Conservation (phyloP, 2,329 filamentous ascomycete genomes). For the Coccinonectria pachysandricola region DNA sequence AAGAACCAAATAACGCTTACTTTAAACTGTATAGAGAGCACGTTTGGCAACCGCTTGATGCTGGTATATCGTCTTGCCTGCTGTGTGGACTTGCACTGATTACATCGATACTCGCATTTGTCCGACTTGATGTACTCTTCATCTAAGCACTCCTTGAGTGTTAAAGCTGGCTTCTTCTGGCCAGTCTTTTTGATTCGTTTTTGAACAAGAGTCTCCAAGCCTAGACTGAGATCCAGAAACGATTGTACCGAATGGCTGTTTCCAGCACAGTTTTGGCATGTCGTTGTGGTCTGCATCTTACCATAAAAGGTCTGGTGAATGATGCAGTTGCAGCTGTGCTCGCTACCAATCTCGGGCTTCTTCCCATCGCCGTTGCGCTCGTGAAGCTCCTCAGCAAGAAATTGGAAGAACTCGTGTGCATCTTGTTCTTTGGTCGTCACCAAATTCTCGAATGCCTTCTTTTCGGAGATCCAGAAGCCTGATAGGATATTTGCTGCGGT, state of each 20-base stretch:
- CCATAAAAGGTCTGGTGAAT: constrained; percentile 93
- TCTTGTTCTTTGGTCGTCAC: constrained; percentile 94
- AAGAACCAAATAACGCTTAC: no score
- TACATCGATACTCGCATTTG: constrained; percentile 81
- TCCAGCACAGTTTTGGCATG: constrained; percentile 78
- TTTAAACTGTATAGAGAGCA: constrained; percentile 88
- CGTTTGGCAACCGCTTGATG: constrained; percentile 77
- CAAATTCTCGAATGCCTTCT: constrained; percentile 59
- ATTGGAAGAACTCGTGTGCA: constrained; percentile 95
- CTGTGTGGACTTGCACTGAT: constrained; percentile 65
- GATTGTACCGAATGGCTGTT: constrained; percentile 76
- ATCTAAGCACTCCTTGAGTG: constrained; percentile 64
- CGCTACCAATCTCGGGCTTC: constrained; percentile 46
- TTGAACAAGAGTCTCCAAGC: constrained; percentile 66
- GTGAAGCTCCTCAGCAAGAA: constrained; percentile 84
- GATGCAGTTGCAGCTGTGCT: constrained; percentile 72
- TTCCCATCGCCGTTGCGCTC: constrained; percentile 66
- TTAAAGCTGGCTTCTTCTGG: constrained; percentile 33
- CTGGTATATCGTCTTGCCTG: constrained; percentile 76
- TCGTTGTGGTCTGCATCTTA: constrained; percentile 81
- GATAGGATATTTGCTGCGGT: constrained; percentile 83
- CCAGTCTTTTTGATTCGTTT: constrained; percentile 47
- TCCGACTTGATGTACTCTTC: constrained; percentile 81
- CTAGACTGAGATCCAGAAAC: constrained; percentile 82
- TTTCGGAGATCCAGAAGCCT: constrained; percentile 80